Conservation (phyloP, 176 grass and related monocot genomes). For the Poa annua region DNA sequence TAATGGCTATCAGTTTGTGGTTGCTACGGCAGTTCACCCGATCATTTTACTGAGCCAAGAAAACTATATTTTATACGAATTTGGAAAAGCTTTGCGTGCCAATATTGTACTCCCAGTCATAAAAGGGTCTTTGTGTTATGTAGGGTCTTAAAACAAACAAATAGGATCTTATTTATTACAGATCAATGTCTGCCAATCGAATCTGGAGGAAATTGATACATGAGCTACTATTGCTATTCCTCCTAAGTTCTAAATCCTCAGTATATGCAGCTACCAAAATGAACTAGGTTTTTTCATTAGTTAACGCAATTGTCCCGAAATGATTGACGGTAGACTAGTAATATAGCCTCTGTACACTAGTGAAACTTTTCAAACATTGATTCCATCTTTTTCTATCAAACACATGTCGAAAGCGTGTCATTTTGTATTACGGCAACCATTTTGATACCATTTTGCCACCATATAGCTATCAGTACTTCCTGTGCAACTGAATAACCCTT, state of each 20-base stretch:
- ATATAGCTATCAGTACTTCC: not conserved
- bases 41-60: not conserved
- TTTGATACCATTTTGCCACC: not conserved
- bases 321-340: not conserved
- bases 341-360: not conserved
- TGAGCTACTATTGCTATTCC: not conserved
- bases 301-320: not conserved
- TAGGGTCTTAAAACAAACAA: not conserved
- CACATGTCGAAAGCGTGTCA: not conserved
- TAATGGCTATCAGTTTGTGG: not conserved
- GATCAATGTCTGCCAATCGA: not conserved
- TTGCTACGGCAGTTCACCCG: not conserved
- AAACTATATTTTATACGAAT: not conserved
- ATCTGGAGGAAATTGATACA: not conserved
- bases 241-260: not conserved
- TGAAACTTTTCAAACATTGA: not conserved
- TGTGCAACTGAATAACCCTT: not conserved
- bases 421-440: not conserved
- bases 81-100: not conserved
- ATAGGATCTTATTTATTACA: not conserved
- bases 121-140: not conserved
- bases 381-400: not conserved
- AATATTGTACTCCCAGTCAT: not conserved
- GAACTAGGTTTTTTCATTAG: not conserved
- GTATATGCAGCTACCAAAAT: not conserved